Conservation (phyloP, 768 basidiomycete genomes). For the Tulasnella sp. region DNA sequence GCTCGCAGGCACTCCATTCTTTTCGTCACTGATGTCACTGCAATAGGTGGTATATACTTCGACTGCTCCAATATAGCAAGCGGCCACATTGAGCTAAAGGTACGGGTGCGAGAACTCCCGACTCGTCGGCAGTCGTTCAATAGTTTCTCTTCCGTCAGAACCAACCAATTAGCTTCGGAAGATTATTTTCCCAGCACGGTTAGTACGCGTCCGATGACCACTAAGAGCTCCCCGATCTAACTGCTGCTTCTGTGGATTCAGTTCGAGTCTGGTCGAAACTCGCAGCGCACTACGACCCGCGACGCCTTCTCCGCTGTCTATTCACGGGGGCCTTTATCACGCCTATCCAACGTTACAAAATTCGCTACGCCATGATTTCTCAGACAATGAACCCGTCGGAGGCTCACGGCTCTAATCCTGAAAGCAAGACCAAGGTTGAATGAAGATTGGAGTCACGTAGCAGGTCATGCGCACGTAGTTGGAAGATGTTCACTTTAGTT, state of each 20-base stretch:
- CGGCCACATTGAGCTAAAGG: slow-evolving; percentile 18
- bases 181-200: slow-evolving; percentile 30
- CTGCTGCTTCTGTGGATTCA: neutral
- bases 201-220: neutral
- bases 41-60: slow-evolving; percentile 19
- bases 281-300: slow-evolving; percentile 27
- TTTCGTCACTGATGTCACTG: neutral
- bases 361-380: slow-evolving; percentile 26
- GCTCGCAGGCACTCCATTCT: neutral
- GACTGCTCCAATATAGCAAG: neutral
- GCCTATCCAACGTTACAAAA: slow-evolving; percentile 27
- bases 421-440: neutral
- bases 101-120: neutral
- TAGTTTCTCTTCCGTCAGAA: slow-evolving; percentile 18
- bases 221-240: neutral
- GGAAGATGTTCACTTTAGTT: no score
- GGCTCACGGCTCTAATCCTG: neutral
- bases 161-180: slow-evolving; percentile 25
- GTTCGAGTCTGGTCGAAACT: slow-evolving; percentile 27
- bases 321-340: slow-evolving; percentile 25
- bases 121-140: neutral
- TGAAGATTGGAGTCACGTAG: neutral
- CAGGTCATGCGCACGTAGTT: no score
- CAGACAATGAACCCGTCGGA: neutral
- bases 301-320: slow-evolving; percentile 25